Percentiles rank a stretch among this genome's conserved stretches.
These are phyloP conservation scores for Mycena rebaudengoi DNA, from an alignment of 768 basidiomycete genomes.

Conservation along the genomic window DNA sequence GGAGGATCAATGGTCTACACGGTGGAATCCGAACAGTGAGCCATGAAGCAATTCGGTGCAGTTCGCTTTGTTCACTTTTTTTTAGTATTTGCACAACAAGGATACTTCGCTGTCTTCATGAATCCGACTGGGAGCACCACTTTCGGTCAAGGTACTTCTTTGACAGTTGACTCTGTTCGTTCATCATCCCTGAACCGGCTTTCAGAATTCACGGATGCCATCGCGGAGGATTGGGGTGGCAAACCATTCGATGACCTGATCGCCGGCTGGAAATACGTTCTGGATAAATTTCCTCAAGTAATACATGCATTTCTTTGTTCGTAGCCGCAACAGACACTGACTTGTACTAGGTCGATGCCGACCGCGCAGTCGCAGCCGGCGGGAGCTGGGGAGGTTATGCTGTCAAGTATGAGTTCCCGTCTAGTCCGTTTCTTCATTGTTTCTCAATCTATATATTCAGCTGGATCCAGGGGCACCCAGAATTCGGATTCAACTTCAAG, in stretches of 20 bases:
- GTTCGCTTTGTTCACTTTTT: not conserved
- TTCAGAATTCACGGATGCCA: conserved; percentile 81
- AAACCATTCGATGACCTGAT: conserved; percentile 83
- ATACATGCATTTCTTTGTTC: not conserved
- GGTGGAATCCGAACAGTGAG: conserved; percentile 90
- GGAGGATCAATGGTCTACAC: conserved; percentile 80
- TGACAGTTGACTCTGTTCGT: not conserved
- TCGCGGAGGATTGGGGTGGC: conserved; percentile 85
- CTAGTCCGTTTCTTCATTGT: conserved; percentile 14
- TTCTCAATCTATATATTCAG: conserved; percentile 46
- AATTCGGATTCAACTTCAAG: conserved; percentile 89
- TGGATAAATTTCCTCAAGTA: conserved; percentile 77
- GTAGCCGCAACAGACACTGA: conserved; percentile 1
- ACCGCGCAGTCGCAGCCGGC: conserved; percentile 80
- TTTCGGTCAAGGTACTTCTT: conserved; percentile 79
- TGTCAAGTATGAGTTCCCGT: conserved; percentile 67
- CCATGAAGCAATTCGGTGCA: not conserved
- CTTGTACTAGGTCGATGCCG: conserved; percentile 64
- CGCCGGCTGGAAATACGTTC: conserved; percentile 76
- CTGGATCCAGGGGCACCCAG: conserved; percentile 96
- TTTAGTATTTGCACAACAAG: conserved; percentile 82
- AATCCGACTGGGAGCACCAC: conserved; percentile 96
- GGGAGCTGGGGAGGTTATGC: conserved; percentile 90
- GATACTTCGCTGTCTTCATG: conserved; percentile 87
- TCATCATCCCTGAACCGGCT: not conserved